phyloP scores from a whole-genome alignment of 805 yeast species.

The Sugiyamaella chiloensis region DNA sequence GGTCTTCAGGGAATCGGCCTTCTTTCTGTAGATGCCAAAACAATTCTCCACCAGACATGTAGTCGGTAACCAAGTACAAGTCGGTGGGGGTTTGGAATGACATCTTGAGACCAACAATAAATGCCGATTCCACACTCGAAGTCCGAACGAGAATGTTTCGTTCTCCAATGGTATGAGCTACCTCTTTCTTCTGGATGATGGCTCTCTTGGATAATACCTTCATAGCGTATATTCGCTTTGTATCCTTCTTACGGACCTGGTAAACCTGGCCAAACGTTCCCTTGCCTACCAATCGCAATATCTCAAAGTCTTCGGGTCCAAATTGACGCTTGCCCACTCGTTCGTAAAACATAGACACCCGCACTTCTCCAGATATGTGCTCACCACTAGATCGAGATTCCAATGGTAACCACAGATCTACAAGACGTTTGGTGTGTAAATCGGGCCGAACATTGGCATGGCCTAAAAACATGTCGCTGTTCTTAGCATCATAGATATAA shows the following conservation, averaged over 20 bases:
- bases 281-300: constrained; percentile 83
- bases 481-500: constrained; percentile 83
- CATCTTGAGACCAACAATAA: constrained; percentile 92
- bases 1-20: constrained; percentile 86
- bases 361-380: constrained; percentile 71
- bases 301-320: constrained; percentile 94
- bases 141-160: constrained; percentile 92
- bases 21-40: constrained; percentile 97
- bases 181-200: constrained; percentile 93
- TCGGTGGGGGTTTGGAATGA: constrained; percentile 95
- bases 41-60: constrained; percentile 97
- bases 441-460: constrained; percentile 73
- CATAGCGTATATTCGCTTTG: constrained; percentile 93
- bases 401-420: constrained; percentile 71
- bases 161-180: constrained; percentile 98
- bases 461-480: constrained; percentile 82
- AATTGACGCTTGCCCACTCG: constrained; percentile 61
- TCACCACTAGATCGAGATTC: constrained; percentile 74
- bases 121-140: constrained; percentile 82
- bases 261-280: constrained; percentile 98
- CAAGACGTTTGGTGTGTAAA: constrained; percentile 28
- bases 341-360: constrained; percentile 70
- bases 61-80: constrained; percentile 90
- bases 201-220: constrained; percentile 91
- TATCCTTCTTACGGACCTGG: constrained; percentile 90